phyloP scores from a whole-genome alignment of 1,284 basidiomycete genomes.

The Tylopilus sp. region DNA sequence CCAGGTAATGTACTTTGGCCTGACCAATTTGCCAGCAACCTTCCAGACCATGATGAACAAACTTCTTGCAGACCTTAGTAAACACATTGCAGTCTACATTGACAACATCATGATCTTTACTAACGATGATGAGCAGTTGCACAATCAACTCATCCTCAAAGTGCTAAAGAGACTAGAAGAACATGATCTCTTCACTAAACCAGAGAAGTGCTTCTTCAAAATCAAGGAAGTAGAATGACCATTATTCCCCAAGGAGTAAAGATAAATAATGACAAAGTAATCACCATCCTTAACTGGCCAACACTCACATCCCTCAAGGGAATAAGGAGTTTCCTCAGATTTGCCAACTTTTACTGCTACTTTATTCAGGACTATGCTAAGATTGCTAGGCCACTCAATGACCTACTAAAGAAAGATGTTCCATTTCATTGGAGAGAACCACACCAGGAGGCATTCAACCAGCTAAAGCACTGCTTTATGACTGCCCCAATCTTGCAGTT shows the following conservation, averaged over 20 bases:
- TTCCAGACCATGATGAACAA: background rate
- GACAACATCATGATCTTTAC: background rate
- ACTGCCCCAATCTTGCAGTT: background rate
- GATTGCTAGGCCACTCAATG: background rate
- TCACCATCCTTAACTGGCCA: background rate
- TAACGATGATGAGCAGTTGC: no score
- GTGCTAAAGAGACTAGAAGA: background rate
- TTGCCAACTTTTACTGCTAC: background rate
- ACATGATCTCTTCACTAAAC: background rate
- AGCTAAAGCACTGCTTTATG: background rate
- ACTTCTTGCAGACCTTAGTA: no score
- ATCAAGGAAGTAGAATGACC: background rate
- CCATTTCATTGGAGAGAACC: background rate
- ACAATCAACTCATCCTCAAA: background rate
- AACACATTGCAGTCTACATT: background rate
- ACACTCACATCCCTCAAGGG: background rate
- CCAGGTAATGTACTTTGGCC: background rate
- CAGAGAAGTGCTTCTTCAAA: background rate
- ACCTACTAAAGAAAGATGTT: background rate
- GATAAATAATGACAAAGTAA: background rate
- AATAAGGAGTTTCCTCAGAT: background rate
- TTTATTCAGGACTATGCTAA: background rate
- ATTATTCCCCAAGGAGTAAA: background rate
- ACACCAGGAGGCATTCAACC: background rate
- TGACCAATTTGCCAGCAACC: background rate